phyloP scores from a whole-genome alignment of 2,329 filamentous ascomycete species.

The Neodidymelliopsis sp. region DNA sequence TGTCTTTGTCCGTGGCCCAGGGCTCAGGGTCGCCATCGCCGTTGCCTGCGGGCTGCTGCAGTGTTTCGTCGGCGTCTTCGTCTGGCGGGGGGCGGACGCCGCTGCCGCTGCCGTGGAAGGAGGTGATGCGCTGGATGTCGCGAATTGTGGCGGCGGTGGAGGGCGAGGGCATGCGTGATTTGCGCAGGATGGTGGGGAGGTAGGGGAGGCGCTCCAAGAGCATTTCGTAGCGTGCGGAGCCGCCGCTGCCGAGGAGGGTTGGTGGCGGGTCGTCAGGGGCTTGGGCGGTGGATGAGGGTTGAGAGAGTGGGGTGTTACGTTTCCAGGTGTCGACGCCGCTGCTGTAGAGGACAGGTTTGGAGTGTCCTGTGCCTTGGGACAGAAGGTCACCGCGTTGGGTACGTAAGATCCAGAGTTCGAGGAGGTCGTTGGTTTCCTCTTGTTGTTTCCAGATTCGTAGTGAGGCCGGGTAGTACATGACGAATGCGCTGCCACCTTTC shows the following conservation, averaged over 20 bases:
- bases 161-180: slow-evolving; percentile 37
- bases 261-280: slow-evolving; percentile 24
- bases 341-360: slow-evolving; percentile 26
- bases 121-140: slow-evolving; percentile 73
- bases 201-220: slow-evolving; percentile 89
- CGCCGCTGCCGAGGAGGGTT: slow-evolving; percentile 65
- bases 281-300: slow-evolving; percentile 4
- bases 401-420: slow-evolving; percentile 73
- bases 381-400: slow-evolving; percentile 55
- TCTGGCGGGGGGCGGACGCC: slow-evolving; percentile 45
- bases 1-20: slow-evolving; percentile 55
- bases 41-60: slow-evolving; percentile 29
- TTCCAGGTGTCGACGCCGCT: slow-evolving; percentile 54
- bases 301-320: slow-evolving; percentile 28
- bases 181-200: slow-evolving; percentile 69
- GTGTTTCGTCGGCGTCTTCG: slow-evolving; percentile 29
- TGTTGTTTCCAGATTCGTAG: slow-evolving; percentile 82
- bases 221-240: slow-evolving; percentile 73
- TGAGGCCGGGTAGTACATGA: slow-evolving; percentile 91
- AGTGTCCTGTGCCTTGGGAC: slow-evolving; percentile 29
- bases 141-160: slow-evolving; percentile 50
- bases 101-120: slow-evolving; percentile 57
- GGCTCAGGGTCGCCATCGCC: slow-evolving; percentile 46
- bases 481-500: slow-evolving; percentile 69
- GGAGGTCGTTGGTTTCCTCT: slow-evolving; percentile 79